A percentile compares a stretch with the other conserved stretches of the same genome.
Evolutionary conservation across 306 rosid genomes (phyloP).

Genomic region (Comarum palustre): DNA sequence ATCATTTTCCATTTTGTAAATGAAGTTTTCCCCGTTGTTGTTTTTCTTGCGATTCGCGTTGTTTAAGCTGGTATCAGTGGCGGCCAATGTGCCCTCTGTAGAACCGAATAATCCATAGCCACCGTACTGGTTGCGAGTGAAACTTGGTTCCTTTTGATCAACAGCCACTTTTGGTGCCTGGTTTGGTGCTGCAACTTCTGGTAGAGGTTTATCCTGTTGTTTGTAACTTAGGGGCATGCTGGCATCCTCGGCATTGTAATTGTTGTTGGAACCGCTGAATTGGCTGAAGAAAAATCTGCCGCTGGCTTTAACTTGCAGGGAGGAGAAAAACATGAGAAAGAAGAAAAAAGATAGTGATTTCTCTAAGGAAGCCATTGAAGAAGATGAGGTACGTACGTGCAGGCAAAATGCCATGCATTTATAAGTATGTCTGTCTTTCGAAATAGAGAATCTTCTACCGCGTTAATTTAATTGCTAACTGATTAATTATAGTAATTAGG

Average conservation of each 20-base stretch:
- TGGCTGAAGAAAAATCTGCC: neutral
- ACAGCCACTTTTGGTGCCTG: too few species aligned
- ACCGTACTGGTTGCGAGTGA: neutral
- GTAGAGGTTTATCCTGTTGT: too few species aligned
- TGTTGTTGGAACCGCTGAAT: too few species aligned
- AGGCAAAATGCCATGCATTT: too few species aligned
- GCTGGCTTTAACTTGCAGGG: neutral
- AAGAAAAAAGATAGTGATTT: neutral
- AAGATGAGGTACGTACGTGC: neutral
- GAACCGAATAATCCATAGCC: neutral
- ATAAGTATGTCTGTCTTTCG: too few species aligned
- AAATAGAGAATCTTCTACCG: too few species aligned
- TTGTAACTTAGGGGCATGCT: too few species aligned
- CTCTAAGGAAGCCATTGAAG: neutral
- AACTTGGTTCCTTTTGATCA: neutral
- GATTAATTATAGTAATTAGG: too few species aligned
- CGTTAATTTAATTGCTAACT: too few species aligned
- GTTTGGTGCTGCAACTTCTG: too few species aligned
- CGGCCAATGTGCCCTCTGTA: neutral
- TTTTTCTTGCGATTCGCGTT: neutral
- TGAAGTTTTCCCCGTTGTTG: neutral
- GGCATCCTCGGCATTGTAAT: too few species aligned
- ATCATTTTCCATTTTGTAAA: neutral
- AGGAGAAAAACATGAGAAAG: neutral
- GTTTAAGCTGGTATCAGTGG: neutral